phyloP scores from a whole-genome alignment of 2,329 filamentous ascomycete genomes.

The Pyrenophora seminiperda region DNA sequence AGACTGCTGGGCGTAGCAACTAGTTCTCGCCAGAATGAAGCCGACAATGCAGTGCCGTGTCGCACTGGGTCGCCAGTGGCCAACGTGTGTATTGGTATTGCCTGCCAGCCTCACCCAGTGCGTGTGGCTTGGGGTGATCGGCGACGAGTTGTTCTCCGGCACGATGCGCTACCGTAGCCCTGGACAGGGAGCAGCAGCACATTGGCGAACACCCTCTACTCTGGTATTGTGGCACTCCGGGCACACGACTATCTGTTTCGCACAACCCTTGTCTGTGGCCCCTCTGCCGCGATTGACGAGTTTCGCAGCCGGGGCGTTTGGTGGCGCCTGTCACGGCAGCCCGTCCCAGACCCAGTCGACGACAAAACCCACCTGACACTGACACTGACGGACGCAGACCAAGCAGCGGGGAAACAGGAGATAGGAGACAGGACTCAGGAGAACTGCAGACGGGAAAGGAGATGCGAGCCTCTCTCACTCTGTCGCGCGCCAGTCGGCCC shows the following conservation, averaged over 20 bases:
- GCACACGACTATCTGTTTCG: conserved; percentile 18
- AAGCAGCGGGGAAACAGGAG: too few species aligned
- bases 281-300: conserved; percentile 19
- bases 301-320: conserved; percentile 16
- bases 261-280: conserved; percentile 19
- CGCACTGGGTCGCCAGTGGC: neutral
- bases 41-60: conserved; percentile 1
- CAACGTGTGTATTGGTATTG: neutral
- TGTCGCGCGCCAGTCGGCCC: conserved; percentile 5
- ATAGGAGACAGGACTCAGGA: too few species aligned
- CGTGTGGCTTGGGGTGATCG: conserved; percentile 24
- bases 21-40: neutral
- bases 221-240: conserved; percentile 9
- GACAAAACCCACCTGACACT: conserved; percentile 8
- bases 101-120: conserved; percentile 5
- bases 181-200: conserved; percentile 18
- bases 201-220: conserved; percentile 11
- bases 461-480: conserved; percentile 1
- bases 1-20: conserved; percentile 5
- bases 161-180: conserved; percentile 15
- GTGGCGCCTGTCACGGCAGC: conserved; percentile 28
- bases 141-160: conserved; percentile 24
- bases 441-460: too few species aligned
- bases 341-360: conserved; percentile 3
- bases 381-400: neutral